Percentiles rank a stretch among this genome's conserved stretches.
Evolutionary conservation across 345 rosid genomes (phyloP).

Genomic region (Syzygium aromaticum): DNA sequence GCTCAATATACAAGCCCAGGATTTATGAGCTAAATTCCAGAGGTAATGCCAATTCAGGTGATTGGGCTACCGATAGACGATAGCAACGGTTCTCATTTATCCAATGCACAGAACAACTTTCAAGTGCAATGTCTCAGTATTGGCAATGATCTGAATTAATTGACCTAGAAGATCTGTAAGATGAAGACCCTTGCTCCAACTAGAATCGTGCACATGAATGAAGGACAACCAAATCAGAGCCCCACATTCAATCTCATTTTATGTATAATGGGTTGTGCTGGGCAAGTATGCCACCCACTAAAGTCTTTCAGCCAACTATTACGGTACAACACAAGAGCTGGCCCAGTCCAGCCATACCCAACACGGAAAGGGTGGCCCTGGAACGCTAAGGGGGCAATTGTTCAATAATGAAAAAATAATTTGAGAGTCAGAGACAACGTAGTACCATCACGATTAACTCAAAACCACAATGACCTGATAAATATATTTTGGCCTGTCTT

Average conservation of each 20-base stretch:
- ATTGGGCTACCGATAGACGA: not conserved
- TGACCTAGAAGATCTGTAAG: not conserved
- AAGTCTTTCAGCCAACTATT: not conserved
- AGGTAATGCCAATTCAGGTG: not conserved
- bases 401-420: not conserved
- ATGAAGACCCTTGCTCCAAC: not conserved
- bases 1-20: not conserved
- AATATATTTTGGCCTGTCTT: not conserved
- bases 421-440: not conserved
- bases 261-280: not conserved
- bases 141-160: not conserved
- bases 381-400: not conserved
- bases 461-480: not conserved
- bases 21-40: not conserved
- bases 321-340: not conserved
- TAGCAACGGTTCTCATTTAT: not conserved
- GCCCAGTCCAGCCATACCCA: not conserved
- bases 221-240: not conserved
- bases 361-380: not conserved
- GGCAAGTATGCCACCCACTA: not conserved
- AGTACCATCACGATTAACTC: not conserved
- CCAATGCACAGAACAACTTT: not conserved
- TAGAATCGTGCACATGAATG: not conserved
- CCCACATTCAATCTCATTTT: not conserved
- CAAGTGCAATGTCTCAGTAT: not conserved